phyloP scores from a whole-genome alignment of 2,329 filamentous ascomycete species.

The Diplodia mutila region DNA sequence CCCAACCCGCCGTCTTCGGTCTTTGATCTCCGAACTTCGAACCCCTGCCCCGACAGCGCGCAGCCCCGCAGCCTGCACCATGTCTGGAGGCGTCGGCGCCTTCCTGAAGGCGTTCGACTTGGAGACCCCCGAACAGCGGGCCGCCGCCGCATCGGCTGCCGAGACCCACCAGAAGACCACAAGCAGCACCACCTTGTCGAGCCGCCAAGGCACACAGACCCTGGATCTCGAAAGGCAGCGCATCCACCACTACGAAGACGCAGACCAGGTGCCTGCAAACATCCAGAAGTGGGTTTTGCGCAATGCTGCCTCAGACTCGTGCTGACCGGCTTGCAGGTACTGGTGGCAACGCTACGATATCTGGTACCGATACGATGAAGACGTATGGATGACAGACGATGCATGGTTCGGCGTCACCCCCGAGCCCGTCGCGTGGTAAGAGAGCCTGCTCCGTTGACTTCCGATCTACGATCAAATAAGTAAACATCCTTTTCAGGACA shows the following conservation, averaged over 20 bases:
- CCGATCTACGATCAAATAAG: not conserved
- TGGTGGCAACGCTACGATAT: constrained; percentile 87
- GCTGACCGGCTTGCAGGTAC: constrained; percentile 64
- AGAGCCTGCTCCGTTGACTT: constrained; percentile 24
- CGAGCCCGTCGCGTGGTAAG: constrained; percentile 82
- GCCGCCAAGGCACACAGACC: constrained; percentile 27
- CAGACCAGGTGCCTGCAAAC: constrained; percentile 75
- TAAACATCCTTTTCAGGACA: constrained; percentile 54
- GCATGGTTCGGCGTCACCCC: constrained; percentile 98
- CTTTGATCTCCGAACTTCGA: no score
- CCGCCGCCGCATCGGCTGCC: not conserved
- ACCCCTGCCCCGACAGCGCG: not conserved
- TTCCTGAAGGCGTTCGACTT: constrained; percentile 1
- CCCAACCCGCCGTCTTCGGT: not conserved
- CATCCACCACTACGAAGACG: constrained; percentile 66
- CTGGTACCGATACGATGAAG: constrained; percentile 84
- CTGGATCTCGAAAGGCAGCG: constrained; percentile 39
- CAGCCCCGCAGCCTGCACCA: not conserved
- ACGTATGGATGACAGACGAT: constrained; percentile 87
- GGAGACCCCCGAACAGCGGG: constrained; percentile 9
- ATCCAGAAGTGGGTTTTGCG: constrained; percentile 72
- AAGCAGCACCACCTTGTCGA: constrained; percentile 42
- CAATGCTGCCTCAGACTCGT: not conserved
- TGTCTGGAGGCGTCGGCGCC: not conserved
- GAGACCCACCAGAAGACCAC: constrained; percentile 27